Percentiles rank a stretch among this genome's conserved stretches.
Evolutionary conservation across 129 eudicot species (phyloP).

Genomic region (Cynara cardunculus): DNA sequence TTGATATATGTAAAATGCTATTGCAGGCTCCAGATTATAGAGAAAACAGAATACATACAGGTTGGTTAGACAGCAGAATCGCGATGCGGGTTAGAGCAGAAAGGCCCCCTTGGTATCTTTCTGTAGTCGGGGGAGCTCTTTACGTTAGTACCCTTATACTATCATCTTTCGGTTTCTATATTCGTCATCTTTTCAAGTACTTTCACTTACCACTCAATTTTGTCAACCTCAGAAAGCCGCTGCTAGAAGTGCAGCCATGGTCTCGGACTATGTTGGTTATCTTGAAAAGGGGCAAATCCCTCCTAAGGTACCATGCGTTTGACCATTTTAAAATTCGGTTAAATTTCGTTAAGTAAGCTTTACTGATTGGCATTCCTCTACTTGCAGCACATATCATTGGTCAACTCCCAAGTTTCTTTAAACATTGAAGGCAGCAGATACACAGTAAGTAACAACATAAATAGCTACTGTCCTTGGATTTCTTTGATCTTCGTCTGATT

Average conservation of each 20-base stretch:
- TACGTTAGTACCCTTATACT: conserved; percentile 49
- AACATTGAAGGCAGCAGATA: conserved; percentile 97
- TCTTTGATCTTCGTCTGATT: neutral
- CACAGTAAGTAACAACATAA: conserved; percentile 52
- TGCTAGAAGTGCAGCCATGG: conserved; percentile 96
- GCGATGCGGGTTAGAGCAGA: conserved; percentile 99
- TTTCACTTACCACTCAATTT: conserved; percentile 14
- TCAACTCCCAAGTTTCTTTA: conserved; percentile 78
- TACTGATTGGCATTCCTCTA: neutral
- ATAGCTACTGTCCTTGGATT: neutral
- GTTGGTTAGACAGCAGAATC: conserved; percentile 98
- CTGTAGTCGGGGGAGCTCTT: conserved; percentile 97
- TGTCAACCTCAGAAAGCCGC: conserved; percentile 80
- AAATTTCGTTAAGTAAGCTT: neutral
- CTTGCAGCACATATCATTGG: conserved; percentile 96
- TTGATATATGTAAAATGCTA: neutral
- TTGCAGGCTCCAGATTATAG: conserved; percentile 88
- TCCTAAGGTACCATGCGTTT: conserved; percentile 58
- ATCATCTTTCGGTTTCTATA: neutral
- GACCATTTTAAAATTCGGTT: neutral
- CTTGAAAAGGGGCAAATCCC: conserved; percentile 99
- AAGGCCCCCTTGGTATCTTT: conserved; percentile 99
- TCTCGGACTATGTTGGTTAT: conserved; percentile 95
- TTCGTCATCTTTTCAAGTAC: conserved; percentile 3
- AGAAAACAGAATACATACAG: conserved; percentile 95